Evolutionary conservation across 345 rosid genomes (phyloP).

Genomic region (Euphorbia pulcherrima): DNA sequence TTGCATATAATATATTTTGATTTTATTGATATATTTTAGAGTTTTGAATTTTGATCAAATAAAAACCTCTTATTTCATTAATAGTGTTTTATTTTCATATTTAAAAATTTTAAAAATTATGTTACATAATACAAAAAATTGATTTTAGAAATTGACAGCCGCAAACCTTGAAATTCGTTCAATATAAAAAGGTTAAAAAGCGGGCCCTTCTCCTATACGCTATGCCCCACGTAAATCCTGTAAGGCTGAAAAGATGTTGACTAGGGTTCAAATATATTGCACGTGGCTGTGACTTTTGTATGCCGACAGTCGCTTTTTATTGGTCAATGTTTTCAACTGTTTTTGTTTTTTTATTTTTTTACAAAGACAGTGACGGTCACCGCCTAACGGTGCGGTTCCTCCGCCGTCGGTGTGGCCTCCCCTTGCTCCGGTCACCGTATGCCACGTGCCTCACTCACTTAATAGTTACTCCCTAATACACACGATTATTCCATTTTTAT

Average conservation of each 20-base stretch:
- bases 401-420: slow-evolving; percentile 22
- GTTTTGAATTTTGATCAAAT: no score
- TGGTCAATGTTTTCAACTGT: slow-evolving; percentile 10
- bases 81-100: no score
- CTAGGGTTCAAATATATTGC: neutral
- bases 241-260: neutral
- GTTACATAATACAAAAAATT: no score
- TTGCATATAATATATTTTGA: no score
- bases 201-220: neutral
- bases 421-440: neutral
- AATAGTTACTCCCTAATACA: no score
- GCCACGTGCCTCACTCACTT: slow-evolving; percentile 24
- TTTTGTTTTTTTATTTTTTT: neutral
- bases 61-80: no score
- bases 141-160: slow-evolving; percentile 21
- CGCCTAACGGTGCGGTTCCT: slow-evolving; percentile 20
- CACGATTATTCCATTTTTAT: no score
- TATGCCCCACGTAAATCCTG: neutral
- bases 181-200: neutral
- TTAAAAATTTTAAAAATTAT: no score
- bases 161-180: slow-evolving; percentile 21
- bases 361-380: slow-evolving; percentile 1
- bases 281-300: slow-evolving; percentile 17
- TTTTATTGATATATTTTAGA: no score
- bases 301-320: slow-evolving; percentile 28